Base-by-base conservation (phyloP, 768 basidiomycete genomes). In the Serpula lacrymans region DNA sequence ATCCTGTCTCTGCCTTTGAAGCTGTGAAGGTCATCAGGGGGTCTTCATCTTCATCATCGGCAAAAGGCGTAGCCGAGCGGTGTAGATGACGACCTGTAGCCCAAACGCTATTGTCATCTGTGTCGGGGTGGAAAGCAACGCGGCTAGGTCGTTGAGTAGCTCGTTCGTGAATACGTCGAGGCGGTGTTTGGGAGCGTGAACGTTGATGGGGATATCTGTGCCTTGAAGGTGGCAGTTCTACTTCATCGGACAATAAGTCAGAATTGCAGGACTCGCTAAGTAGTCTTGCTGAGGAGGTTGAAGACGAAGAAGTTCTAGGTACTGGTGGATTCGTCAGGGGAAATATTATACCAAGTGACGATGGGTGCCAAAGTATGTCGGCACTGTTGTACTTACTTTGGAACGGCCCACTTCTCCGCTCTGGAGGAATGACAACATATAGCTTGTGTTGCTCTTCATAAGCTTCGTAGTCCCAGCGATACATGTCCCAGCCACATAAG, bases 91-190 rank as follows among this genome's bases (percentile, higher is more conserved):
- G 22, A 16, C 38, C 37, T 11, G 41, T 43, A 16, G 47, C 39
- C 41, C 51, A 53, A 5, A 34, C 23, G 10, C 49, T 34, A 17
- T 53, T 48, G 21, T 53, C 52, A 24, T 42, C 36, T 6, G 41
- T 35, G 23, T 51, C 43, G 4, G 51, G 51, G 32, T 47, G 50
- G 26, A 50, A 49, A 5, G 29, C 40, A 6, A 49, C 48, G 9
- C 34, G 17, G 27, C 39, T 49, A 29, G 9, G 25, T 23, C 20
- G 18, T 39, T 26, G 13, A 14, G 21, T 6, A 39, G 14, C 16
- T 39, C 37, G 10, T 23, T 18, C 13, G 25, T 27, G 25, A 39
- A 39, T n/a, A 14, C 37, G 13, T 28, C 25, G 21, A 20, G 25
- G 31, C 31, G n/a, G 31, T 14, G 31, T 14, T 14, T 33, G n/a